Percentiles rank a stretch among this genome's conserved stretches.
Conservation (phyloP, 2,329 filamentous ascomycete species). For the Penicillium sp. region DNA sequence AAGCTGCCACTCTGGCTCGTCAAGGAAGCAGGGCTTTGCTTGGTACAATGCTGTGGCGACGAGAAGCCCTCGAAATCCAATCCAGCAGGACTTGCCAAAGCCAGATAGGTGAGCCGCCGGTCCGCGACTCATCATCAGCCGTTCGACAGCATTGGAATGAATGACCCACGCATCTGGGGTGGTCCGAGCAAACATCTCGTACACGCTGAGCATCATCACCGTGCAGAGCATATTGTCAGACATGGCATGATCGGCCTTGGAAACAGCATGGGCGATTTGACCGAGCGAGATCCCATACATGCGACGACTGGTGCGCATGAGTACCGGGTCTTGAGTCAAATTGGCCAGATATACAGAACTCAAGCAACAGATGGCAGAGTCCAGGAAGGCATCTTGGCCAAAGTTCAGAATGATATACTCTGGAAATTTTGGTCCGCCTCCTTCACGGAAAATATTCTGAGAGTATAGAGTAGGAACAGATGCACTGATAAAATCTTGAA, state of each 20-base stretch:
- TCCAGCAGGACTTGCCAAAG: slow-evolving; percentile 33
- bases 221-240: slow-evolving; percentile 34
- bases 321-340: slow-evolving; percentile 19
- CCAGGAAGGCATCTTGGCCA: slow-evolving; percentile 21
- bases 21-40: slow-evolving; percentile 34
- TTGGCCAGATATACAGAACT: slow-evolving; percentile 26
- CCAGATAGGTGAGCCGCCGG: slow-evolving; percentile 26
- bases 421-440: slow-evolving; percentile 19
- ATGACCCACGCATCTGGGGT: slow-evolving; percentile 33
- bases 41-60: slow-evolving; percentile 32
- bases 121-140: slow-evolving; percentile 34
- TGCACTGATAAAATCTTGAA: slow-evolving; percentile 24
- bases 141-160: slow-evolving; percentile 34
- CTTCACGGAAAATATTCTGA: slow-evolving; percentile 25
- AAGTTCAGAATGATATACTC: slow-evolving; percentile 22
- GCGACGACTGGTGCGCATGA: slow-evolving; percentile 22
- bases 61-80: slow-evolving; percentile 36
- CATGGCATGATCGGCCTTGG: slow-evolving; percentile 23
- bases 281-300: slow-evolving; percentile 32
- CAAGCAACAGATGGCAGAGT: slow-evolving; percentile 25
- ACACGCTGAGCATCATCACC: slow-evolving; percentile 36
- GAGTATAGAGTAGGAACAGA: slow-evolving; percentile 28
- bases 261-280: slow-evolving; percentile 27
- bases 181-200: slow-evolving; percentile 38
- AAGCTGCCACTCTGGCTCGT: slow-evolving; percentile 30